Percentiles rank a stretch among this genome's conserved stretches.
Conservation (phyloP, 345 rosid species). For the Eutrema japonicum region DNA sequence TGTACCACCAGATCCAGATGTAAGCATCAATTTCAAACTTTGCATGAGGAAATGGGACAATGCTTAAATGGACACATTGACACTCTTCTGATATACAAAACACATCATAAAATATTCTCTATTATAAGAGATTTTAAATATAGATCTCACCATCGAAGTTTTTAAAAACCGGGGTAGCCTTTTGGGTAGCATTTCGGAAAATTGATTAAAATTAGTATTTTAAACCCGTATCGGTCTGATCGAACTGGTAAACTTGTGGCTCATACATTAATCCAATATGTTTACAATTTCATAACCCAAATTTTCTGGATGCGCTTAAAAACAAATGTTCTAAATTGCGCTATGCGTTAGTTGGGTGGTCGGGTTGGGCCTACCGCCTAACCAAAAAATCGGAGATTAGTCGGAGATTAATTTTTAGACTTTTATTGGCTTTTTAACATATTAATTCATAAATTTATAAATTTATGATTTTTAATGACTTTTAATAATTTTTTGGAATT, state of each 20-base stretch:
- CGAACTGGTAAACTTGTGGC: not conserved
- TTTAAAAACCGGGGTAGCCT: not conserved
- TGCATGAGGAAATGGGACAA: slow-evolving; percentile 11
- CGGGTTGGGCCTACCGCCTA: no score
- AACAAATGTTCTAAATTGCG: no score
- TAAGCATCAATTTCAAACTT: slow-evolving; percentile 12
- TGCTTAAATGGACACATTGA: slow-evolving; percentile 1
- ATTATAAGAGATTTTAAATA: not conserved
- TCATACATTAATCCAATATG: not conserved
- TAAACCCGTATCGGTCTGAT: not conserved
- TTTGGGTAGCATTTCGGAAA: not conserved
- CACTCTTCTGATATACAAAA: not conserved
- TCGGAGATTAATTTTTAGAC: no score
- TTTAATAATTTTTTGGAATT: no score
- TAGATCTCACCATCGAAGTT: not conserved
- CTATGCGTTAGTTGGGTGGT: no score
- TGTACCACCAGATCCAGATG: slow-evolving; percentile 5
- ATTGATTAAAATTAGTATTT: not conserved
- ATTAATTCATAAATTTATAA: no score
- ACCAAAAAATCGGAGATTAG: no score
- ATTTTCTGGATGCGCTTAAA: no score
- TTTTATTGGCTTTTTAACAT: no score
- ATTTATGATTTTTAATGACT: no score
- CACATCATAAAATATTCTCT: not conserved
- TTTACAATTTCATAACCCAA: no score